A percentile compares a stretch with the other conserved stretches of the same genome.
These are phyloP conservation scores for Saccharomyces cerevisiae DNA, from an alignment of 805 yeast species.

Conservation along the genomic window DNA sequence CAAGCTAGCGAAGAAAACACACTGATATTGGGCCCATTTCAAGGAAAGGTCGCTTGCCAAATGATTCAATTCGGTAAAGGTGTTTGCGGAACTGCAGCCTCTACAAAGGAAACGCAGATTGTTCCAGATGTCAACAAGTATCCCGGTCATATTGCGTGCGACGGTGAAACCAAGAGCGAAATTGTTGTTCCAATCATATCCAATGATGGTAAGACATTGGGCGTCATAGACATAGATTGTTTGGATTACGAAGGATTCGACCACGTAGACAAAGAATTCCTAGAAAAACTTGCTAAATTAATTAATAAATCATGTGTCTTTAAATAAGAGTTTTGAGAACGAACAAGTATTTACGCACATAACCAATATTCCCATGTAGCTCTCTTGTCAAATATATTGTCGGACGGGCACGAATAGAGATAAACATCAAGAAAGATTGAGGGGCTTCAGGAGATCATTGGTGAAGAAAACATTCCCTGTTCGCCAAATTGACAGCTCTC, in stretches of 20 bases:
- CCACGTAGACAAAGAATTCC: conserved; percentile 45
- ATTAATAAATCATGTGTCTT: conserved; percentile 51
- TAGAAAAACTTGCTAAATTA: conserved; percentile 50
- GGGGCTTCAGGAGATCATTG: neutral
- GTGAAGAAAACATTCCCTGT: neutral
- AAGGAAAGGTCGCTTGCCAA: conserved; percentile 96
- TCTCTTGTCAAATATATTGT: neutral
- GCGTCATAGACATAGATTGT: conserved; percentile 86
- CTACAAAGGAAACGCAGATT: conserved; percentile 49
- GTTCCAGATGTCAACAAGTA: conserved; percentile 70
- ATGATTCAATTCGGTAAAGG: conserved; percentile 69
- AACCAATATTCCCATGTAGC: neutral
- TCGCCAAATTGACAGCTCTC: neutral
- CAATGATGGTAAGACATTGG: conserved; percentile 40
- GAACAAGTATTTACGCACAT: too few species aligned
- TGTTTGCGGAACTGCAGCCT: conserved; percentile 86
- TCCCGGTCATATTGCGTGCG: conserved; percentile 96
- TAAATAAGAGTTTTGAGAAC: conserved; percentile 10
- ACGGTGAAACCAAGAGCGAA: conserved; percentile 88
- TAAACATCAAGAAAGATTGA: neutral
- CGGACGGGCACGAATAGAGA: too few species aligned
- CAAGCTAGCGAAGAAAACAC: conserved; percentile 26
- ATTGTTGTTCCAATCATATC: conserved; percentile 76
- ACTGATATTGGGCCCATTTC: conserved; percentile 83
- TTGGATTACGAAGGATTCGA: conserved; percentile 56